phyloP scores from a whole-genome alignment of 2,329 filamentous ascomycete genomes.

The Xylaria sp. region DNA sequence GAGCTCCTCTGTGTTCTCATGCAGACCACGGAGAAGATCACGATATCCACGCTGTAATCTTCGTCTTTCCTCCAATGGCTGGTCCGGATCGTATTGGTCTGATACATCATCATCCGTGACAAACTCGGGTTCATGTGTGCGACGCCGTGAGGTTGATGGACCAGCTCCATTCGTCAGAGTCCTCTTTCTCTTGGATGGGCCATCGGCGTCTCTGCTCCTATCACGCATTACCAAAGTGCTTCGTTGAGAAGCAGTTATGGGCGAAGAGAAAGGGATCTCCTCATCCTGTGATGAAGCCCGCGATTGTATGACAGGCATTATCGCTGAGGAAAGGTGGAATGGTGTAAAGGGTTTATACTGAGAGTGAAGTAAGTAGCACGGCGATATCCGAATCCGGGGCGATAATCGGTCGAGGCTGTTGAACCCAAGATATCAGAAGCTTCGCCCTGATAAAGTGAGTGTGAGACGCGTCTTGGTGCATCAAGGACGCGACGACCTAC shows the following conservation, averaged over 20 bases:
- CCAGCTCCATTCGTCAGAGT: conserved; percentile 46
- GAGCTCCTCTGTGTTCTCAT: conserved; percentile 77
- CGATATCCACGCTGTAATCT: conserved; percentile 75
- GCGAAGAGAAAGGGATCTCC: conserved; percentile 39
- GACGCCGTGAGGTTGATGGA: conserved; percentile 45
- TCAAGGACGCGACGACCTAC: conserved; percentile 21
- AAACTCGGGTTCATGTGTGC: conserved; percentile 44
- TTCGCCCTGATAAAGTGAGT: conserved; percentile 15
- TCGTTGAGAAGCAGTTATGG: conserved; percentile 35
- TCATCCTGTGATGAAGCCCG: conserved; percentile 37
- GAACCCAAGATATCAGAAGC: neutral
- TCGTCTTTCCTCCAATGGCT: conserved; percentile 78
- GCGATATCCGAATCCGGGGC: neutral
- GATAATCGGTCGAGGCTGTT: neutral
- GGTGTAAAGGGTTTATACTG: neutral
- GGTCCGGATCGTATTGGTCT: conserved; percentile 81
- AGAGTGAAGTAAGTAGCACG: neutral
- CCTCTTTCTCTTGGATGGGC: conserved; percentile 47
- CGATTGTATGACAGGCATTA: conserved; percentile 39
- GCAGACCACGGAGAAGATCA: conserved; percentile 67
- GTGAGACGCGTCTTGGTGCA: conserved; percentile 37
- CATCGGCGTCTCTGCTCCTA: conserved; percentile 43
- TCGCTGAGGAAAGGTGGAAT: neutral
- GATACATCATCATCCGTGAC: conserved; percentile 36
- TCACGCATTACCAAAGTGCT: conserved; percentile 47